Base-by-base conservation (phyloP, 2,329 filamentous ascomycete genomes). In the Cladosporium sp. region DNA sequence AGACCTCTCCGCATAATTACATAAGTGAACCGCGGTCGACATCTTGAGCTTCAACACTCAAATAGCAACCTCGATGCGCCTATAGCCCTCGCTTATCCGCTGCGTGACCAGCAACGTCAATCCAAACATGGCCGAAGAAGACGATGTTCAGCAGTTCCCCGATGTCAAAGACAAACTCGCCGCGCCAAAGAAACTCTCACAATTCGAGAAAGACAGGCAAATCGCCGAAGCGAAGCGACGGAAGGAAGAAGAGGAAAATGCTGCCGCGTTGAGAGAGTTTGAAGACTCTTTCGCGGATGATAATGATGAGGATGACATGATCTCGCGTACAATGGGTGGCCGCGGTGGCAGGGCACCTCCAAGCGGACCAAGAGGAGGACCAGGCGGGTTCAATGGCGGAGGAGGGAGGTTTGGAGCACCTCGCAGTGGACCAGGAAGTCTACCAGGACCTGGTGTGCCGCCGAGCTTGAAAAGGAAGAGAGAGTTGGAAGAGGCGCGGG, bases 181-280 rank as follows among this genome's bases (percentile, higher is more conserved):
- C 65, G 91, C 91, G 58, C 88, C 91, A 0, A 85, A 89, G 68
- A 95, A 93, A 79, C 91, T 95, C 75, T 96, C 92, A 23, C 85
- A 90, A 29, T 97, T 96, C 76, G 93, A 97, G 80, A 89, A 89
- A 72, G 91, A 96, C 77, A 92, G 91, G 77, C 91, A 91, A 67
- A 92, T 96, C 76, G 91, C 91, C 65, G 92, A 96, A 81, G 92
- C 92, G 28, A 97, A 97, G 80, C 89, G 91, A 66, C 85, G 87
- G 71, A 86, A 92, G 70, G 93, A 96, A 78, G 90, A 90, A 73
- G 92, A 90, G 70, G 93, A 97, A 79, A 96, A 91, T 7, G 91
- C 91, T 26, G 92, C 92, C 28, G 92, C 93, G 0, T 91, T 93
- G 77, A 88, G 92, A 23, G 92, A 94, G 70, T 97, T 97, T 71